These are phyloP conservation scores for Tuber indicum DNA, from an alignment of 495 filamentous ascomycete species.

Conservation along the genomic window DNA sequence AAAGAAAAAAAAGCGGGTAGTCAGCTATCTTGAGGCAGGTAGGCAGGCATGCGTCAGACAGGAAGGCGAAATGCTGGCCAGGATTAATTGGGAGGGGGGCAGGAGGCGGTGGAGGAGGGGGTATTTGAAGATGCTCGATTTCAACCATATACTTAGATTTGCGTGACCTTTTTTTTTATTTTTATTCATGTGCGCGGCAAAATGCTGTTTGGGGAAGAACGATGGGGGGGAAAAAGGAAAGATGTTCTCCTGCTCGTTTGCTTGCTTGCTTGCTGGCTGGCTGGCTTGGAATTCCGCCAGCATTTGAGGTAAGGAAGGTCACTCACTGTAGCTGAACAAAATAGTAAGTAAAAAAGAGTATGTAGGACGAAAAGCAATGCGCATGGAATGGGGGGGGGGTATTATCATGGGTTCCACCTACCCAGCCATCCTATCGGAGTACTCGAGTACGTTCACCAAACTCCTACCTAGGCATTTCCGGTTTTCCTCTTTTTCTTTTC, in stretches of 20 bases:
- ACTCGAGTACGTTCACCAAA: too few species aligned
- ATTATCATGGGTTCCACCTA: neutral
- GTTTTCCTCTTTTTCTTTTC: too few species aligned
- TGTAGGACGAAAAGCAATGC: neutral
- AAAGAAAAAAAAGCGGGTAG: neutral
- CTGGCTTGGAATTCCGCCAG: neutral
- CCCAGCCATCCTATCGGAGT: neutral
- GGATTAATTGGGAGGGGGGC: neutral
- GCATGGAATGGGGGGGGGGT: neutral
- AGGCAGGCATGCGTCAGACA: neutral
- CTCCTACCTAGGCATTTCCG: too few species aligned
- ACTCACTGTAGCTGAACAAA: neutral
- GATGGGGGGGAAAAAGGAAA: neutral
- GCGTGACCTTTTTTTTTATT: neutral
- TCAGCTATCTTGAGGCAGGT: neutral
- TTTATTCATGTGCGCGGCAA: neutral
- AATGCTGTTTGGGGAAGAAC: neutral
- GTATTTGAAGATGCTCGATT: neutral
- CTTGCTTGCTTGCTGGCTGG: neutral
- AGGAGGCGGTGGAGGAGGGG: neutral
- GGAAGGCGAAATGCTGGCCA: neutral
- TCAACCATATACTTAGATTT: constrained; percentile 3
- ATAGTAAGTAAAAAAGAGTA: neutral
- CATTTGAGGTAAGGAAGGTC: neutral
- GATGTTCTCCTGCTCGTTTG: neutral